Evolutionary conservation across 805 yeast genomes (phyloP).

Genomic region (Wickerhamiella sergipiensis): DNA sequence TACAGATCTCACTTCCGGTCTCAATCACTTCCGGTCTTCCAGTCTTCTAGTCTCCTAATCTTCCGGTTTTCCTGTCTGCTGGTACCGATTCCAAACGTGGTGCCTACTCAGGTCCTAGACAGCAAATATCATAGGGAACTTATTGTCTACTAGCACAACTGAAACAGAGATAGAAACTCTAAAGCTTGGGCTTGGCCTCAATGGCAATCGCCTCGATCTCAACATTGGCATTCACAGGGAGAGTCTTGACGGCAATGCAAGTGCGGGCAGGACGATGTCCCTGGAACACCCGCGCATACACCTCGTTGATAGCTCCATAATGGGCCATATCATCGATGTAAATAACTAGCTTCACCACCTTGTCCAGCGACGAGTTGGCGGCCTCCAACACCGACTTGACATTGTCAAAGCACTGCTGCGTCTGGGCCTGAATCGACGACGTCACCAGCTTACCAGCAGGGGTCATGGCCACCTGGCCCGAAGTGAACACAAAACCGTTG

Average conservation of each 20-base stretch:
- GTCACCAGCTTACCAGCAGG: conserved; percentile 63
- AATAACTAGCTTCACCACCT: conserved; percentile 75
- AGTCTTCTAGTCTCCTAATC: too few species aligned
- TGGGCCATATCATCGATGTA: conserved; percentile 83
- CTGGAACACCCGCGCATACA: conserved; percentile 41
- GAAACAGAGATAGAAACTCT: too few species aligned
- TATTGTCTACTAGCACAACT: too few species aligned
- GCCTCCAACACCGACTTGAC: conserved; percentile 57
- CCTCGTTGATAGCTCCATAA: conserved; percentile 75
- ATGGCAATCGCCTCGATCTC: conserved; percentile 91
- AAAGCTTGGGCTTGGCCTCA: conserved; percentile 25
- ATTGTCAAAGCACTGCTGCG: conserved; percentile 30
- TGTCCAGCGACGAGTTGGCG: conserved; percentile 70
- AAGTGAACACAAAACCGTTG: conserved; percentile 74
- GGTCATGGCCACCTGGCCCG: conserved; percentile 91
- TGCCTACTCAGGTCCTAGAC: too few species aligned
- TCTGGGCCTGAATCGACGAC: conserved; percentile 45
- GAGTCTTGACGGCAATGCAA: conserved; percentile 85
- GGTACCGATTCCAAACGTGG: too few species aligned
- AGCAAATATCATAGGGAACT: too few species aligned
- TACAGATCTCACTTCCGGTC: too few species aligned
- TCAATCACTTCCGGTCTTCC: too few species aligned
- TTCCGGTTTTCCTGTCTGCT: too few species aligned
- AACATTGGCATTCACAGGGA: conserved; percentile 75
- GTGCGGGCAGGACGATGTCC: conserved; percentile 73